Base-by-base conservation (phyloP, 202 grass and related monocot genomes). In the Dendrocalamus latiflorus region DNA sequence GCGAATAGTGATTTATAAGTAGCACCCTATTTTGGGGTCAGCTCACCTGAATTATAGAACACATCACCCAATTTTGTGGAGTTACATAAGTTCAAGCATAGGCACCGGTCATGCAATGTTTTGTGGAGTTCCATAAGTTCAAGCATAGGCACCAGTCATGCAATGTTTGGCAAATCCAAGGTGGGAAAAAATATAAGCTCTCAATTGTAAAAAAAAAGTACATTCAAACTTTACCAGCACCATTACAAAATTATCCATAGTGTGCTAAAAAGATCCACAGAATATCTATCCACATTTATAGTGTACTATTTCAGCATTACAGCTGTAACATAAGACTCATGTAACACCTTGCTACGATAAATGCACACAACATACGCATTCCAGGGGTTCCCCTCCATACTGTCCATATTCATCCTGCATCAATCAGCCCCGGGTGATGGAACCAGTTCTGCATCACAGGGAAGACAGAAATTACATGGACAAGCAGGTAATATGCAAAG, bases 241-340 rank as follows among this genome's bases (percentile, higher is more conserved):
- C 21, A 8, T 36, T 58, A 58, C 20, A n/a, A 8, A 69, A 69
- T 33, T 25, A 68, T 56, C 42, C 51, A 60, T 12, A 42, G 45
- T 34, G 37, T 17, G 12, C 8, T 28, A 42, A 39, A n/a, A 81
- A 45, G 22, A 70, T 36, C 6, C 16, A 20, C 63, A 49, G 3
- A 34, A 34, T 22, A 75, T 1, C 24, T 68, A 84, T 24, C 18
- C 60, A 60, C 72, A 45, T 77, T 70, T 84, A 39, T 84, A 60
- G 36, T 55, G 25, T 43, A 20, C 48, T 26, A 15, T 39, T 5
- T 41, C 63, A 67, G 60, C 34, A 65, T 68, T 68, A 61, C 7
- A 81, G 39, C 18, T 70, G 68, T 30, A 47, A 13, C 18, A 63
- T 63, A n/a, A 9, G 0, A 66, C 10, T 47, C 37, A 67, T 54